These are phyloP conservation scores for Nakazawaea populi DNA, from an alignment of 805 yeast genomes.

Conservation along the genomic window DNA sequence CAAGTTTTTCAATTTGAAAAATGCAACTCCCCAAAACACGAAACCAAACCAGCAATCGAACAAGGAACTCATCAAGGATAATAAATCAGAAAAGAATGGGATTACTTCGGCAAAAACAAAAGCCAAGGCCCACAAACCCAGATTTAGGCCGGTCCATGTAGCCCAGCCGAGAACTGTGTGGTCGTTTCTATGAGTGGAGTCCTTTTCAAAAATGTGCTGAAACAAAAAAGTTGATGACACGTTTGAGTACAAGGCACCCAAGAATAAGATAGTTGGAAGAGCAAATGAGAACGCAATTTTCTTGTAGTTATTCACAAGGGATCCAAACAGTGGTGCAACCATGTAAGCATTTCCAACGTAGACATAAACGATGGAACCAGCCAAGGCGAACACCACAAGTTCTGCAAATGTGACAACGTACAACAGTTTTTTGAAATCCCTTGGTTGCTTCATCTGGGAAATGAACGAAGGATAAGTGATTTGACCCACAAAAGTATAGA, in stretches of 20 bases:
- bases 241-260: slow-evolving; percentile 50
- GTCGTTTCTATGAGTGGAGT: slow-evolving; percentile 36
- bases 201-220: slow-evolving; percentile 34
- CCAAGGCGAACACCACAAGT: slow-evolving; percentile 41
- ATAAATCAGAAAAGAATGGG: slow-evolving; percentile 56
- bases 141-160: slow-evolving; percentile 41
- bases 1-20: slow-evolving; percentile 33
- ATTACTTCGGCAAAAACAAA: slow-evolving; percentile 58
- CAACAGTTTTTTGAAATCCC: slow-evolving; percentile 52
- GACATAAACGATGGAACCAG: slow-evolving; percentile 54
- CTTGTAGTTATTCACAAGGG: slow-evolving; percentile 39
- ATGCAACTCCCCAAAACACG: slow-evolving; percentile 59
- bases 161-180: slow-evolving; percentile 50
- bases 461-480: slow-evolving; percentile 59
- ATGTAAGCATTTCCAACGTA: slow-evolving; percentile 50
- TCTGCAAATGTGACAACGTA: slow-evolving; percentile 46
- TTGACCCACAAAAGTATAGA: slow-evolving; percentile 61
- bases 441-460: slow-evolving; percentile 51
- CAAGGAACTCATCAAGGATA: slow-evolving; percentile 53
- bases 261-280: slow-evolving; percentile 49
- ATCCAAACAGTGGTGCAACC: slow-evolving; percentile 57
- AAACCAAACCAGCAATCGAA: slow-evolving; percentile 66
- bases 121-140: slow-evolving; percentile 43
- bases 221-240: slow-evolving; percentile 50
- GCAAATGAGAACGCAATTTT: slow-evolving; percentile 57